Evolutionary conservation across 2,329 filamentous ascomycete species (phyloP).

Genomic region (Geosmithia morbida): DNA sequence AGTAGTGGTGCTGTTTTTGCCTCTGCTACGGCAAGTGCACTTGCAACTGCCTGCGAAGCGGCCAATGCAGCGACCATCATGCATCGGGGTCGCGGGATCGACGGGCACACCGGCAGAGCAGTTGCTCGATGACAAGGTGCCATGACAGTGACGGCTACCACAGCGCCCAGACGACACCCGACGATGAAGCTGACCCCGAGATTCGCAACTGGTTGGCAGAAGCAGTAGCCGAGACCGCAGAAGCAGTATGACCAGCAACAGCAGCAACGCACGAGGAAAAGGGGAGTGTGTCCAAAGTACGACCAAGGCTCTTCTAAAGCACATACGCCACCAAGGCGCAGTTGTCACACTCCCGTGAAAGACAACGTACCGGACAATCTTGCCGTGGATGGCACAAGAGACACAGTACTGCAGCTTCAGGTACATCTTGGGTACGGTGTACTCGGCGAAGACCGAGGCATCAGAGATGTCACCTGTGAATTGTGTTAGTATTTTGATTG

Average conservation of each 20-base stretch:
- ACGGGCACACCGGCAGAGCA: not conserved
- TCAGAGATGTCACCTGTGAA: constrained; percentile 95
- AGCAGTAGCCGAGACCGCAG: not conserved
- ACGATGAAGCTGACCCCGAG: not conserved
- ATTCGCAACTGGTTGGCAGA: not conserved
- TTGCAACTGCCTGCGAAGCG: not conserved
- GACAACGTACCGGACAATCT: constrained; percentile 96
- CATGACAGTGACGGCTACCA: not conserved
- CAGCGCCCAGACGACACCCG: not conserved
- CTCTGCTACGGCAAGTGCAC: too few relatives aligned
- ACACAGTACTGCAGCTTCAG: constrained; percentile 99
- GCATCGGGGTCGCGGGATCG: too few relatives aligned
- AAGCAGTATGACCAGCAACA: not conserved
- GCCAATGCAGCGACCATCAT: not conserved
- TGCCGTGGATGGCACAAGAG: constrained; percentile 99
- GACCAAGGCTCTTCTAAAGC: constrained; percentile 48
- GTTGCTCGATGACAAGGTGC: not conserved
- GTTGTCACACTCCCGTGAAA: constrained; percentile 44
- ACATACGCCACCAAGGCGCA: constrained; percentile 30
- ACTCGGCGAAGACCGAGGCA: constrained; percentile 97
- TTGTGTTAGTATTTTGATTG: constrained; percentile 1
- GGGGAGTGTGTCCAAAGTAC: constrained; percentile 25
- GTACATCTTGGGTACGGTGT: constrained; percentile 99
- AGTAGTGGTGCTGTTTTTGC: not conserved
- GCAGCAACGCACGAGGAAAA: constrained; percentile 1